These are phyloP conservation scores for Didymella glomerata DNA, from an alignment of 2,329 filamentous ascomycete genomes.

Conservation along the genomic window DNA sequence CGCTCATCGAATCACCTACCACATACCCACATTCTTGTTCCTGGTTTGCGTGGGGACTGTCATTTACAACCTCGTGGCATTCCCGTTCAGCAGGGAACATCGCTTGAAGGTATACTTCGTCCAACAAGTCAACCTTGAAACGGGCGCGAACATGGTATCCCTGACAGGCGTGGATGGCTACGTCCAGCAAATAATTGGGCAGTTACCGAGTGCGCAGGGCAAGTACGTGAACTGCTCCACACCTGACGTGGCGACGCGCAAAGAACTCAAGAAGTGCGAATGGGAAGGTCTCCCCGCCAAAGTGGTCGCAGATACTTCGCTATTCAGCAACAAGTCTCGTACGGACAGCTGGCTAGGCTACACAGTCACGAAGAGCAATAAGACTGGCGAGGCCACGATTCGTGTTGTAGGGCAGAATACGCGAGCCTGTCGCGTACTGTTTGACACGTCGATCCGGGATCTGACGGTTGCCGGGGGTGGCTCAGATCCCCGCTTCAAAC, in stretches of 20 bases:
- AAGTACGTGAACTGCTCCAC: constrained; percentile 57
- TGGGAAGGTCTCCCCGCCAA: constrained; percentile 75
- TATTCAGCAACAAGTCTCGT: constrained; percentile 38
- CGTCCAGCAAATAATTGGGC: constrained; percentile 65
- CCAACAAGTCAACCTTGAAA: constrained; percentile 79
- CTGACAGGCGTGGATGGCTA: constrained; percentile 49
- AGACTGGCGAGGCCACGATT: constrained; percentile 67
- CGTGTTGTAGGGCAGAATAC: constrained; percentile 77
- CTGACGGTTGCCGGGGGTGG: constrained; percentile 70
- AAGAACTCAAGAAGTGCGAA: constrained; percentile 70
- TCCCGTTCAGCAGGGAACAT: constrained; percentile 83
- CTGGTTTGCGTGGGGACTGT: constrained; percentile 76
- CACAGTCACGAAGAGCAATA: constrained; percentile 61
- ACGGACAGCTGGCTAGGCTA: constrained; percentile 68
- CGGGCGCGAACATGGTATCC: constrained; percentile 72
- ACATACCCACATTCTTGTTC: constrained; percentile 80
- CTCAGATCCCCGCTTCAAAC: constrained; percentile 71
- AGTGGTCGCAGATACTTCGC: constrained; percentile 60
- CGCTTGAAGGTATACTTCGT: constrained; percentile 88
- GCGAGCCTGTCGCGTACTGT: constrained; percentile 77
- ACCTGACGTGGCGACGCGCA: constrained; percentile 53
- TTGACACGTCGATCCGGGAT: constrained; percentile 71
- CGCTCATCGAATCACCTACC: constrained; percentile 83
- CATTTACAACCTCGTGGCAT: constrained; percentile 85
- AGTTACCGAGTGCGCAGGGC: constrained; percentile 75